Base-by-base conservation (phyloP, 495 filamentous ascomycete species). In the Pseudevernia furfuracea region DNA sequence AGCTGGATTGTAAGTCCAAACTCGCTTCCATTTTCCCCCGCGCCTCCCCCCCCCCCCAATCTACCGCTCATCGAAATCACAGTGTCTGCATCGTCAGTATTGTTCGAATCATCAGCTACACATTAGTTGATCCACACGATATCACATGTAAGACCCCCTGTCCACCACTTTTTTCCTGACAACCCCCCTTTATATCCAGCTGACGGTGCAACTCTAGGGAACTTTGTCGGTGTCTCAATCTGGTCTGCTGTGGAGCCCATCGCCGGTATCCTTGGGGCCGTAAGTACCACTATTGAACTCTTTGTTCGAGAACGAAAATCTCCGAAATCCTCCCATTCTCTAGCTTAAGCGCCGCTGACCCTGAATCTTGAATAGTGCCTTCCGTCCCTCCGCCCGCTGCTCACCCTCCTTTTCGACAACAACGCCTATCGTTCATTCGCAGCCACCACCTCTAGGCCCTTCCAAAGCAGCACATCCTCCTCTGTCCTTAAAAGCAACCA, bases 1-100 rank as follows among this genome's bases (percentile, higher is more conserved):
- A 11, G 67, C 60, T 30, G 67, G 67, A 37, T 69, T 69, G 66
- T 68, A 58, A 64, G 66, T 39, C 10, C 46, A 17, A 21, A 39
- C 12, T n/a, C n/a, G n/a, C n/a, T n/a, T n/a, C n/a, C n/a, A n/a
- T n/a, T n/a, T n/a, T n/a, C n/a, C n/a, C n/a, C n/a, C n/a, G n/a
- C n/a, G n/a, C n/a, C n/a, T n/a, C n/a, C n/a, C n/a, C 7, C 43
- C 10, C 7, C 0, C 3, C 19, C 0, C 9, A 8, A 23, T n/a
- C 43, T 23, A 23, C 21, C 7, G 21, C 43, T 46, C 21, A 46
- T 11, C 21, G 21, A 23, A 46, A 46, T 23, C 21, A 23, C 21
- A 46, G 43, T 23, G 43, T 46, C 21, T 46, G 43, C 9, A 10
- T 46, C 43, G 43, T 46, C 43, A 46, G 43, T 23, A 46, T 46